Evolutionary conservation across 495 filamentous ascomycete genomes (phyloP).

Genomic region (Acidomyces sp.): DNA sequence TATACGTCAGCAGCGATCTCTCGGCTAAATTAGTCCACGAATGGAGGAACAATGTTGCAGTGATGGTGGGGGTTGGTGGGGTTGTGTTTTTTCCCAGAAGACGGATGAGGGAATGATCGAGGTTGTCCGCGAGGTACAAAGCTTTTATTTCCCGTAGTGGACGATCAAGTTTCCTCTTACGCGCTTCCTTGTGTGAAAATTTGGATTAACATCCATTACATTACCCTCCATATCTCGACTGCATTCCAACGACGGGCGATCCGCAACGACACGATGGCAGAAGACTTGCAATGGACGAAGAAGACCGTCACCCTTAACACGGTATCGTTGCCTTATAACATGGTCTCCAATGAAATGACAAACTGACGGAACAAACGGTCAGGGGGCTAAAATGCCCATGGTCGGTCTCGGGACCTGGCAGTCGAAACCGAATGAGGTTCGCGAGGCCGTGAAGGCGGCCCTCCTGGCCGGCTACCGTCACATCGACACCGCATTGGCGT

Average conservation of each 20-base stretch:
- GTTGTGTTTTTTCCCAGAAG: too few species aligned
- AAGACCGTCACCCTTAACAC: slow-evolving; percentile 69
- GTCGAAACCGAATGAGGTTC: slow-evolving; percentile 44
- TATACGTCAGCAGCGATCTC: too few species aligned
- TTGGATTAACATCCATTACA: too few species aligned
- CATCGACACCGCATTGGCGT: slow-evolving; percentile 65
- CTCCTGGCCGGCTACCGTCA: slow-evolving; percentile 59
- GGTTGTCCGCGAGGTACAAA: too few species aligned
- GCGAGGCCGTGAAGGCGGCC: slow-evolving; percentile 62
- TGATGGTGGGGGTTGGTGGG: not conserved
- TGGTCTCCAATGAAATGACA: not conserved
- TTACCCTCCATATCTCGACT: too few species aligned
- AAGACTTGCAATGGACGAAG: slow-evolving; percentile 29
- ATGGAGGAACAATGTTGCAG: not conserved
- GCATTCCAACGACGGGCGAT: too few species aligned
- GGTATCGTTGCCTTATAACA: slow-evolving; percentile 5
- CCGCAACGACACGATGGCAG: too few species aligned
- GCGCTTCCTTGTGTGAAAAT: too few species aligned
- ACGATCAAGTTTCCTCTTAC: too few species aligned
- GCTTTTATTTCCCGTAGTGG: too few species aligned
- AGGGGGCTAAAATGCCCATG: slow-evolving; percentile 61
- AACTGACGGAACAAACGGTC: not conserved
- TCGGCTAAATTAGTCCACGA: too few species aligned
- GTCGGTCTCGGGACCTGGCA: slow-evolving; percentile 81
- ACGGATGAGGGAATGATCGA: too few species aligned